Evolutionary conservation across 2,329 filamentous ascomycete genomes (phyloP).

Genomic region (Byssoonygena ceratinophila): DNA sequence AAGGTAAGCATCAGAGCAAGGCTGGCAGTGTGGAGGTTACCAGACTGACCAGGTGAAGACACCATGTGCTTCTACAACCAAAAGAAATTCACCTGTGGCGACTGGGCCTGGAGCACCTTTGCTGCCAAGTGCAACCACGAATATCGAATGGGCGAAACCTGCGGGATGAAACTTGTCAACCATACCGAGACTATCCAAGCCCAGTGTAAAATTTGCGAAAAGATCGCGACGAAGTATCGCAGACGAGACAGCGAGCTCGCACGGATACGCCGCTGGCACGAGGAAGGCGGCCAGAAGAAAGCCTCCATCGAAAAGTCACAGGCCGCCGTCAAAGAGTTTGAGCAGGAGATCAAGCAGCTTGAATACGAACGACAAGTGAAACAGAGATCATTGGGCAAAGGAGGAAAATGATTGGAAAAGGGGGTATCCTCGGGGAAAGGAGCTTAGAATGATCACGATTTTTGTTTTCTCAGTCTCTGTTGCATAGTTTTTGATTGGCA

Average conservation of each 20-base stretch:
- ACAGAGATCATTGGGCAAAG: constrained; percentile 26
- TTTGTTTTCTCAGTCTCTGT: constrained; percentile 14
- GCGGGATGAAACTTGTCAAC: constrained; percentile 83
- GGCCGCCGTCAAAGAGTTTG: constrained; percentile 61
- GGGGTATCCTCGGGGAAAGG: not conserved
- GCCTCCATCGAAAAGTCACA: constrained; percentile 56
- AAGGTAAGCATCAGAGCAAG: constrained; percentile 18
- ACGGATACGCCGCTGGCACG: constrained; percentile 66
- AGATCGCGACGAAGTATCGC: constrained; percentile 74
- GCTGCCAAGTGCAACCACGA: constrained; percentile 87
- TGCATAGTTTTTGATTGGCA: constrained; percentile 18
- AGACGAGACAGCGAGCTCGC: constrained; percentile 62
- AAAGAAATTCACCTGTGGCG: constrained; percentile 72
- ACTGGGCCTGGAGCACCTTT: constrained; percentile 93
- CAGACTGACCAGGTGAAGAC: constrained; percentile 32
- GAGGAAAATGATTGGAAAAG: constrained; percentile 10
- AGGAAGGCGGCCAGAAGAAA: constrained; percentile 52
- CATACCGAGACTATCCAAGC: constrained; percentile 53
- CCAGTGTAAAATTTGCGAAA: constrained; percentile 76
- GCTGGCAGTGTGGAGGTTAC: constrained; percentile 10
- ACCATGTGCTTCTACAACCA: constrained; percentile 94
- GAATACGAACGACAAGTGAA: constrained; percentile 44
- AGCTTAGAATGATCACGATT: not conserved
- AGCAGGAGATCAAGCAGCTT: constrained; percentile 58
- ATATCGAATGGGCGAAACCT: constrained; percentile 92